Evolutionary conservation across 441 rosid genomes (phyloP).

Genomic region (Biscutella laevigata): DNA sequence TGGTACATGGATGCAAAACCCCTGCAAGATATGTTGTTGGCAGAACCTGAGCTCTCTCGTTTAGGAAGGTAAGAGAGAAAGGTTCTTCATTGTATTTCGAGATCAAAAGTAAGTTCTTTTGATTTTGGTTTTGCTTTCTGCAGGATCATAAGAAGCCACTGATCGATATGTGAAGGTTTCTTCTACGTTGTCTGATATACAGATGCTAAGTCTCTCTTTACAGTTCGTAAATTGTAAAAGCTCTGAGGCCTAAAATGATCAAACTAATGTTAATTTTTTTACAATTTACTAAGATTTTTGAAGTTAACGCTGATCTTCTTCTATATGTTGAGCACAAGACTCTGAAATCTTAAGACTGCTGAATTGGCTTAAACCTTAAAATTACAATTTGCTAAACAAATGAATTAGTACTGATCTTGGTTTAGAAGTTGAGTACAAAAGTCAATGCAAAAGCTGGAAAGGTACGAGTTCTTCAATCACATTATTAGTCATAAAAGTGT

Average conservation of each 20-base stretch:
- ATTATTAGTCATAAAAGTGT: constrained; percentile 2
- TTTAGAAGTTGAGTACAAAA: constrained; percentile 9
- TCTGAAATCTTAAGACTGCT: background rate
- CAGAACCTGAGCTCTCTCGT: constrained; percentile 61
- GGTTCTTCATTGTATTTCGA: background rate
- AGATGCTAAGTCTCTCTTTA: background rate
- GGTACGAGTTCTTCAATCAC: constrained; percentile 14
- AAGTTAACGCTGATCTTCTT: background rate
- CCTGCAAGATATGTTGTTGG: constrained; percentile 56
- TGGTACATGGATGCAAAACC: constrained; percentile 34
- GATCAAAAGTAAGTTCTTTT: background rate
- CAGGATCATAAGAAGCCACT: constrained; percentile 19
- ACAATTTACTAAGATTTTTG: background rate
- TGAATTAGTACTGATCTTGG: constrained; percentile 6
- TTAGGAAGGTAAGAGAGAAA: constrained; percentile 17
- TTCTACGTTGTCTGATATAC: background rate
- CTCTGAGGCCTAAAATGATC: background rate
- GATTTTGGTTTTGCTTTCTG: background rate
- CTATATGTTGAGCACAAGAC: background rate
- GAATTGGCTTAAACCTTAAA: background rate
- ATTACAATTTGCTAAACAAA: background rate
- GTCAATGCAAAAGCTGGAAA: constrained; percentile 15
- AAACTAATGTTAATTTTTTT: background rate
- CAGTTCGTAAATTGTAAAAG: background rate
- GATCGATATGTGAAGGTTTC: background rate